Base-by-base conservation (phyloP, 805 yeast genomes). In the Saturnispora kantuleensis region DNA sequence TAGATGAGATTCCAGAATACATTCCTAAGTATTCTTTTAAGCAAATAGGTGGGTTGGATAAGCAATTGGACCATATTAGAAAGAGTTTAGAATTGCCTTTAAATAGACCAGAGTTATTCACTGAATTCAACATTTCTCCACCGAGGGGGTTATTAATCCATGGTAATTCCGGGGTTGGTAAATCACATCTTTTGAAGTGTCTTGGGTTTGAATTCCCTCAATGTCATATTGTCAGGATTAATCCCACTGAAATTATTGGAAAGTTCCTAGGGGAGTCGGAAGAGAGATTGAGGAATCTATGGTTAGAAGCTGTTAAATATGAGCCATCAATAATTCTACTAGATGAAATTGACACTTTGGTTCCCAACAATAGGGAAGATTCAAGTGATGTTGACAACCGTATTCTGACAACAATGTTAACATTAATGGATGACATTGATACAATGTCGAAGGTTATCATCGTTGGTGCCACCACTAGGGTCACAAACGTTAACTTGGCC, bases 161-260 rank as follows among this genome's bases (percentile, higher is more conserved):
- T 64, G 98, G 98, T 0, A 95, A 97, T 3, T 93, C 97, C 2
- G 98, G 98, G 3, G 90, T 97, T 0, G 98, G 98, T 42, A 90
- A 90, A 60, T 84, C 97, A 1, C 77, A 89, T 86, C 70, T 93
- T 7, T 68, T 93, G 32, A 73, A 84, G 44, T 82, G 95, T 26
- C 79, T 90, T 9, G 94, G 96, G 0, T 71, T 77, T 50, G 90
- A 83, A 47, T 68, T 75, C 1, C 50, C 63, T 1, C 73, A 81
- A 49, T 94, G 95, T 0, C 98, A 90, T 61, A 79, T 90, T 0
- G 69, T 93, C 38, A 79, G 84, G 3, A 81, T 93, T 18, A 84
- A 84, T 58, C 96, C 97, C 0, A 95, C 97, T 1, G 79, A 95
- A 1, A 84, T 93, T 42, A 90, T 89, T 3, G 85, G 96, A 7